phyloP scores from a whole-genome alignment of 805 yeast genomes.

The Pichia deserticola region DNA sequence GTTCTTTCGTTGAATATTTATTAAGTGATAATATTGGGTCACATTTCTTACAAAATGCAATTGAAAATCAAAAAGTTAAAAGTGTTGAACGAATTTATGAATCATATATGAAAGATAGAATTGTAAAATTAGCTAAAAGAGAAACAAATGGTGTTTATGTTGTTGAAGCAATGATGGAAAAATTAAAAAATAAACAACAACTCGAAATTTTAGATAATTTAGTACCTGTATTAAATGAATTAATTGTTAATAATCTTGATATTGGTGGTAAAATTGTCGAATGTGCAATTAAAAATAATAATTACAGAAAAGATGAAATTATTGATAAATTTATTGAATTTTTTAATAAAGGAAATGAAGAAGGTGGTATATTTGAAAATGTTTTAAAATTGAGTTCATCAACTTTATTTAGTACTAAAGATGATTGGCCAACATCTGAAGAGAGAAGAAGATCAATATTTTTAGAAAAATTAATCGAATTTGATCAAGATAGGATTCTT shows the following conservation, averaged over 20 bases:
- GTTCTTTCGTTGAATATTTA: slow-evolving; percentile 74
- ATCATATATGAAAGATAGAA: slow-evolving; percentile 65
- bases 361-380: slow-evolving; percentile 54
- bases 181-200: slow-evolving; percentile 56
- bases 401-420: slow-evolving; percentile 73
- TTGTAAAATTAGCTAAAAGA: slow-evolving; percentile 67
- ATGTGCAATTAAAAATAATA: slow-evolving; percentile 50
- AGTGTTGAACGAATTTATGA: slow-evolving; percentile 64
- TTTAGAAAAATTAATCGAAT: slow-evolving; percentile 63
- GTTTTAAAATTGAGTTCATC: slow-evolving; percentile 58
- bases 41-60: slow-evolving; percentile 73
- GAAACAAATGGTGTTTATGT: slow-evolving; percentile 82
- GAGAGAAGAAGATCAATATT: slow-evolving; percentile 76
- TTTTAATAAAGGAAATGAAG: slow-evolving; percentile 29
- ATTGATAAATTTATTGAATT: slow-evolving; percentile 41
- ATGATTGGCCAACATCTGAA: slow-evolving; percentile 89
- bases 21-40: slow-evolving; percentile 88
- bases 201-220: slow-evolving; percentile 54
- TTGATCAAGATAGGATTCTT: slow-evolving; percentile 50
- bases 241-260: slow-evolving; percentile 63
- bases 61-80: slow-evolving; percentile 58
- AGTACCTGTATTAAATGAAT: slow-evolving; percentile 56
- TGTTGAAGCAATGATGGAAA: slow-evolving; percentile 60
- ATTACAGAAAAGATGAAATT: slow-evolving; percentile 55
- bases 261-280: slow-evolving; percentile 60